Evolutionary conservation across 2,329 filamentous ascomycete species (phyloP), one percentile per base, ranked within the genome.

Genomic region (Ophiostoma sp.): DNA sequence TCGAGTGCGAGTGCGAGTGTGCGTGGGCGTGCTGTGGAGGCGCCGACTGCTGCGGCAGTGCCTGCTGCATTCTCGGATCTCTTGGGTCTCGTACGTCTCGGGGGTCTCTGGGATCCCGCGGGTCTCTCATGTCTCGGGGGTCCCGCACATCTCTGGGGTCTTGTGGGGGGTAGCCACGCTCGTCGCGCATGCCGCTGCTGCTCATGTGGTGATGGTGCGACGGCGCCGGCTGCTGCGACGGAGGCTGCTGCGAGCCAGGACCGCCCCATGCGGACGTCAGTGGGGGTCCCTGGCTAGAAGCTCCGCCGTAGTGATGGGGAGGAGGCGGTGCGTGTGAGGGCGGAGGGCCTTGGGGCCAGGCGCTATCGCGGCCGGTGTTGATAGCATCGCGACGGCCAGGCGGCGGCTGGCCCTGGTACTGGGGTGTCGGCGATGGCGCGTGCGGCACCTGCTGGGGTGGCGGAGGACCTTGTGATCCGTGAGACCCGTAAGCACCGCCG

Each of bases 401-500:
- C 73, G 76, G 67, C n/a, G 79, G 77, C 73, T 86, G 84, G 9
- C 79, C 75, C 0, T 80, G 77, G 68, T 87, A 87, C 71, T 71
- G 71, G 8, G 67, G 69, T 8, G 71, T 69, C 2, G 71, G 71
- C 41, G 71, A 72, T 0, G 68, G 47, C 0, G 65, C 66, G 36
- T 66, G 68, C 52, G 70, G 60, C 44, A 68, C 41, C 65, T 66
- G 66, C 44, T 65, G 68, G 9, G 45, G 62, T 11, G 60, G 60
- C 40, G 60, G 27, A 12, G 55, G 60, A 6, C 60, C 60, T n/a
- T 63, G 60, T 16, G 60, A 63, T 41, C 38, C 7, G 6, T 63
- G 60, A 9, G 60, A 42, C n/a, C 66, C 67, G 44, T 71, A 71
- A 1, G 44, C 65, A n/a, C 65, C 58, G 2, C 9, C 47, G 41